Conservation (phyloP, 2,329 filamentous ascomycete species). For the Calonectria pteridis region DNA sequence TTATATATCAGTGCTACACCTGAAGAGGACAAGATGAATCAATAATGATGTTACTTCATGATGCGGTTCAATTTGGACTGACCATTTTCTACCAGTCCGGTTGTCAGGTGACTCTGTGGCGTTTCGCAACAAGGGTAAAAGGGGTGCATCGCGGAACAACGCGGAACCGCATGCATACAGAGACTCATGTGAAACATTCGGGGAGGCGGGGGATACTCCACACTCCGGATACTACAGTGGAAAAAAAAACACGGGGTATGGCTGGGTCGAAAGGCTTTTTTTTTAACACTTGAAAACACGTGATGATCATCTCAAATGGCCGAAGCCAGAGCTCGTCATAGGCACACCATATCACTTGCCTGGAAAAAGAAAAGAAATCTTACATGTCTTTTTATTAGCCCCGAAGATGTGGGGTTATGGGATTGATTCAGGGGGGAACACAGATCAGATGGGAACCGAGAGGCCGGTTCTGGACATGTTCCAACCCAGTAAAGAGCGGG, state of each 20-base stretch:
- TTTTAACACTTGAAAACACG: background rate
- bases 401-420: background rate
- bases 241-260: background rate
- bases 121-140: no score
- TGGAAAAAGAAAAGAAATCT: background rate
- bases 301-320: background rate
- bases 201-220: background rate
- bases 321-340: background rate
- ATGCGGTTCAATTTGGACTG: no score
- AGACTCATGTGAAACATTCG: background rate
- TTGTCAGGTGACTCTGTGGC: no score
- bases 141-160: background rate
- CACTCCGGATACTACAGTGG: background rate
- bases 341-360: background rate
- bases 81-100: no score
- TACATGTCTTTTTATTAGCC: background rate
- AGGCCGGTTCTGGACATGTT: background rate
- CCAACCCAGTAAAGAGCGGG: background rate
- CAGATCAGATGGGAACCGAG: background rate
- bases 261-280: background rate
- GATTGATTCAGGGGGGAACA: background rate
- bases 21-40: no score
- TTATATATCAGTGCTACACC: no score
- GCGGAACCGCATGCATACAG: background rate
- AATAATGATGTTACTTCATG: no score